Base-by-base conservation (phyloP, 345 rosid genomes). In the Raphanus sativus region DNA sequence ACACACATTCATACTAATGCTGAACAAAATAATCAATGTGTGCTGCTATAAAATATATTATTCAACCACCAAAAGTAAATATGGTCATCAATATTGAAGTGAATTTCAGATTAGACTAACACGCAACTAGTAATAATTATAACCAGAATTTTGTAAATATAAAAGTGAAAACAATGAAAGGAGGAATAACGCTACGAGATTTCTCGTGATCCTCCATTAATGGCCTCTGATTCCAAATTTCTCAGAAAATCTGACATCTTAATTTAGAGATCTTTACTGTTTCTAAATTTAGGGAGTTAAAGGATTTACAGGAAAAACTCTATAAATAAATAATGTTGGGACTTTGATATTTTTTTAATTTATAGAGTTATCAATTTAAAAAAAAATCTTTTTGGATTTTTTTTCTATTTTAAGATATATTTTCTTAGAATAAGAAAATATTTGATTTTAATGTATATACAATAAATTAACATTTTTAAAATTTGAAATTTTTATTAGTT, bases 61-160 rank as follows among this genome's bases (percentile, higher is more conserved):
- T 21, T 75, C 82, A 74, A 78, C 81, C 29, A 74, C 75, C 82
- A 79, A 40, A 74, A 68, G 56, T 79, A 74, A 79, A 79, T 79
- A 59, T 61, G 33, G 77, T 78, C 60, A 72, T 78, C 56, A 78
- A 72, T 78, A 68, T 38, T 60, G 68, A 40, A 68, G 16, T 72
- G 29, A 65, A 56, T 74, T 61, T 69, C 30, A 74, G 70, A 62
- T 78, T 78, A 67, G 58, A 78, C 78, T 67, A 72, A 78, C 34
- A 50, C 55, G 77, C 73, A 73, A 52, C 73, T 59, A 67, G 69
- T 73, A 73, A 67, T 72, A 71, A 60, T 78, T 48, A 67, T 60
- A 61, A 45, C 59, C 64, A 72, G 65, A 78, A 40, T 28, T 54
- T 12, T 73, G 48, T 16, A 50, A 36, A 36, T 54, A 48, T 30